These are phyloP conservation scores for Phytophthora syringae DNA, from an alignment of 352 stramenopile species.

Conservation along the genomic window DNA sequence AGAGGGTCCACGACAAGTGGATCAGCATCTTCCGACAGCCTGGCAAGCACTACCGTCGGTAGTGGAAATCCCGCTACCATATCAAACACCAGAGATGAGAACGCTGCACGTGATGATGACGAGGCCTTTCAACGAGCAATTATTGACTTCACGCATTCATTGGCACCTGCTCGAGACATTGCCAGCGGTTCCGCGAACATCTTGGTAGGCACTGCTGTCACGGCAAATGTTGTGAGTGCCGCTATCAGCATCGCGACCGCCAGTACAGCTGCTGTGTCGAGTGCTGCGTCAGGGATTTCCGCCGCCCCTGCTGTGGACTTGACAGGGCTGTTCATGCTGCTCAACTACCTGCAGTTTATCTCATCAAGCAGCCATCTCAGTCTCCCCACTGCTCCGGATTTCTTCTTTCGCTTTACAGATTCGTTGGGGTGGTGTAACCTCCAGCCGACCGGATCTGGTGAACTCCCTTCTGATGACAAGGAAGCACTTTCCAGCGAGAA, in stretches of 20 bases:
- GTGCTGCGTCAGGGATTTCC: slow-evolving; percentile 20
- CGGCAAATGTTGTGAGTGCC: slow-evolving; percentile 55
- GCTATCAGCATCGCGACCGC: slow-evolving; percentile 52
- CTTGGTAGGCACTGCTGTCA: slow-evolving; percentile 59
- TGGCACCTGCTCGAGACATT: slow-evolving; percentile 38
- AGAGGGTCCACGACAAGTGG: slow-evolving; percentile 13
- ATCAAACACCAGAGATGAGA: slow-evolving; percentile 13
- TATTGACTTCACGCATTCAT: slow-evolving; percentile 33
- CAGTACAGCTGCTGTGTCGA: slow-evolving; percentile 39
- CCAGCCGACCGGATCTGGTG: slow-evolving; percentile 22
- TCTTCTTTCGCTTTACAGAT: slow-evolving; percentile 75
- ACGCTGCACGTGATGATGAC: not conserved
- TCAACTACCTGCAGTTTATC: slow-evolving; percentile 81
- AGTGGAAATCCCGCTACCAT: slow-evolving; percentile 10
- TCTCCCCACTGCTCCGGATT: slow-evolving; percentile 60
- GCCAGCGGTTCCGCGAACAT: slow-evolving; percentile 55
- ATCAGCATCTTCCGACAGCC: slow-evolving; percentile 5
- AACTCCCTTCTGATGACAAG: slow-evolving; percentile 14
- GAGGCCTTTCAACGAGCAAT: slow-evolving; percentile 32
- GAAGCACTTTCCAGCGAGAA: slow-evolving; percentile 36
- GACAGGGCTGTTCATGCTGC: slow-evolving; percentile 63
- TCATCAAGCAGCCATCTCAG: slow-evolving; percentile 68
- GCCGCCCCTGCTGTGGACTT: slow-evolving; percentile 49
- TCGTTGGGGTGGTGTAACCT: slow-evolving; percentile 74
- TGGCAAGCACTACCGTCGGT: slow-evolving; percentile 8